Base-by-base conservation (phyloP, 495 filamentous ascomycete species). In the Penicillium atrosanguineum region DNA sequence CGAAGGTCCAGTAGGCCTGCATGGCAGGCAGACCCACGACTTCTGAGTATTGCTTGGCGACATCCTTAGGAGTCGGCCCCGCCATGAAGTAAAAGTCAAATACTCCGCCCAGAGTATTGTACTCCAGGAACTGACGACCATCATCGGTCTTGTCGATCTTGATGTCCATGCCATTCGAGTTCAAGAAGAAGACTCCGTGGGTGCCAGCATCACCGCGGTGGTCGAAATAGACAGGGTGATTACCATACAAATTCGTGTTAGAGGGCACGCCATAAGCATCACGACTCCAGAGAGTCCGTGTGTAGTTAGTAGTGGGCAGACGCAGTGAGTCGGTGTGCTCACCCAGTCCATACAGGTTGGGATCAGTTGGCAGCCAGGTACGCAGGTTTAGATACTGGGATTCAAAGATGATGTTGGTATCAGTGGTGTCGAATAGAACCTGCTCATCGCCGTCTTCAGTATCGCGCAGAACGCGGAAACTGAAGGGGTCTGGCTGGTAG, bases 111-210 rank as follows among this genome's bases (percentile, higher is more conserved):
- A 95, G 72, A 19, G 82, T 83, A 61, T 94, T 91, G 73, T 93
- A 95, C 70, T 95, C 88, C 28, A 95, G 78, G 56, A 87, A 93
- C 61, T 91, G 87, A 7, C 81, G 80, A 0, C 75, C 79, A 19
- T 76, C 69, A 28, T 72, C 69, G 12, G 77, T 80, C 57, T 84
- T 81, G 67, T 89, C 79, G 73, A 95, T 86, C 59, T 87, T 87
- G 73, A 96, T 77, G 55, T 95, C 90, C 87, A 95, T 93, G 14
- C 90, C 91, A 61, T 91, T 89, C 38, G 84, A 87, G 68, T 90
- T 92, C 56, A 91, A 69, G 45, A 94, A 74, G 69, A 95, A 89
- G 19, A 94, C 90, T 38, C 87, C 91, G 64, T 95, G 90, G 3
- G 88, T 87, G 15, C 87, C 85, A 12, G 76, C 68, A 18, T 69